Evolutionary conservation across 805 yeast genomes (phyloP).

Genomic region (Kregervanrija pseudodelftensis): DNA sequence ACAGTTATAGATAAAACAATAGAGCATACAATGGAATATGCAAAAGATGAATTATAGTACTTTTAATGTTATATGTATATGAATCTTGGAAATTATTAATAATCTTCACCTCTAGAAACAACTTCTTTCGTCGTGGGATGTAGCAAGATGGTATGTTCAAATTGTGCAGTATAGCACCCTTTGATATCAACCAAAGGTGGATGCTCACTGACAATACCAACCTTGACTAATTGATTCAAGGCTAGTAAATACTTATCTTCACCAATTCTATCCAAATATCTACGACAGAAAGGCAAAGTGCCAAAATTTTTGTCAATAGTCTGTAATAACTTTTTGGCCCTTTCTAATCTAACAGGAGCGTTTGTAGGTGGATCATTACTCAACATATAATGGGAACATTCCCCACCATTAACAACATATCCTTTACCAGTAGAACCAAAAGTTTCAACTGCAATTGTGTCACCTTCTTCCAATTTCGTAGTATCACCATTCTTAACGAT

Average conservation of each 20-base stretch:
- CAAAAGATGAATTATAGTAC: conserved; percentile 8
- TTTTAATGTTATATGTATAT: not conserved
- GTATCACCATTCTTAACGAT: conserved; percentile 88
- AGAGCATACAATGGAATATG: too few relatives aligned
- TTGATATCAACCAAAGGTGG: conserved; percentile 82
- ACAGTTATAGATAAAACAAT: too few relatives aligned
- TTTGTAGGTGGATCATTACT: conserved; percentile 41
- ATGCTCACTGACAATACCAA: conserved; percentile 86
- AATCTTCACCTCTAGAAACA: conserved; percentile 92
- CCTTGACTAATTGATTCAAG: conserved; percentile 72
- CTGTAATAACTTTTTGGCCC: conserved; percentile 62
- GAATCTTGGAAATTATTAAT: conserved; percentile 30
- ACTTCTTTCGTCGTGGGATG: conserved; percentile 93
- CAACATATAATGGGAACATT: conserved; percentile 87
- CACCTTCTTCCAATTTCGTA: conserved; percentile 99
- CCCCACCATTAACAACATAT: conserved; percentile 78
- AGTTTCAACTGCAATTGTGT: conserved; percentile 95
- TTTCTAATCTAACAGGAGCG: conserved; percentile 50
- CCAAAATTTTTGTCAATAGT: conserved; percentile 81
- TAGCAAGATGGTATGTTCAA: conserved; percentile 85
- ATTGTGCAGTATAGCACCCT: conserved; percentile 94
- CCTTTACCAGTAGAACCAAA: conserved; percentile 97
- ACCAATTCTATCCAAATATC: conserved; percentile 87
- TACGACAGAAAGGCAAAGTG: conserved; percentile 92
- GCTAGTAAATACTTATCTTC: conserved; percentile 89